phyloP scores from a whole-genome alignment of 768 basidiomycete genomes.

The Lactarius quietus region DNA sequence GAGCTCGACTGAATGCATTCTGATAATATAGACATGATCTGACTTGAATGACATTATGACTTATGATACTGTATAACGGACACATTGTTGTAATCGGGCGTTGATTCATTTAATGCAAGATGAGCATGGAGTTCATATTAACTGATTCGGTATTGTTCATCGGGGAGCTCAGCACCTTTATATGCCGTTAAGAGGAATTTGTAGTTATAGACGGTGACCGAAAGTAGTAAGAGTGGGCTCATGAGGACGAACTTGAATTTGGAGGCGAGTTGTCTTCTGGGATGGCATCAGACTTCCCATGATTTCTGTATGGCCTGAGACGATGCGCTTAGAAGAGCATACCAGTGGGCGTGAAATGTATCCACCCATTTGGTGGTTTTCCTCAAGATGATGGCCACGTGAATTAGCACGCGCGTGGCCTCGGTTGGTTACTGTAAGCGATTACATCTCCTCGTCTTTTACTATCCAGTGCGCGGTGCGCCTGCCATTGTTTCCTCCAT shows the following conservation, averaged over 20 bases:
- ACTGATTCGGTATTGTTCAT: neutral
- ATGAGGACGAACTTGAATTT: no score
- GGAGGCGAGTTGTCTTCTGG: no score
- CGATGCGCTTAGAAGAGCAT: neutral
- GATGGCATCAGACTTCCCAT: neutral
- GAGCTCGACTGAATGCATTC: neutral
- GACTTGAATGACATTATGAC: neutral
- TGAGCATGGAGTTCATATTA: neutral
- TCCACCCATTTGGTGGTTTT: no score
- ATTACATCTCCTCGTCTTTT: constrained; percentile 4
- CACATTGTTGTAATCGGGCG: neutral
- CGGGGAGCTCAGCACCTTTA: neutral
- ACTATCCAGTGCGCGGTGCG: constrained; percentile 34
- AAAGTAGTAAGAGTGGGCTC: no score
- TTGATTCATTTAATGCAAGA: neutral
- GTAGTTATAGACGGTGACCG: no score
- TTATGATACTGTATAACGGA: neutral
- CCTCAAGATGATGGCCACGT: constrained; percentile 9
- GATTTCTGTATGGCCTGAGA: neutral
- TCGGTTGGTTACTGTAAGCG: neutral
- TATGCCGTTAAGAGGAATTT: neutral
- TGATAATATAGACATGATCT: neutral
- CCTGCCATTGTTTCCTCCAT: constrained; percentile 24
- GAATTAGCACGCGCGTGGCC: constrained; percentile 7
- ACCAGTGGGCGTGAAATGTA: neutral